Percentiles rank a stretch among this genome's conserved stretches.
Evolutionary conservation across 441 rosid species (phyloP).

Genomic region (Melastoma candidum): DNA sequence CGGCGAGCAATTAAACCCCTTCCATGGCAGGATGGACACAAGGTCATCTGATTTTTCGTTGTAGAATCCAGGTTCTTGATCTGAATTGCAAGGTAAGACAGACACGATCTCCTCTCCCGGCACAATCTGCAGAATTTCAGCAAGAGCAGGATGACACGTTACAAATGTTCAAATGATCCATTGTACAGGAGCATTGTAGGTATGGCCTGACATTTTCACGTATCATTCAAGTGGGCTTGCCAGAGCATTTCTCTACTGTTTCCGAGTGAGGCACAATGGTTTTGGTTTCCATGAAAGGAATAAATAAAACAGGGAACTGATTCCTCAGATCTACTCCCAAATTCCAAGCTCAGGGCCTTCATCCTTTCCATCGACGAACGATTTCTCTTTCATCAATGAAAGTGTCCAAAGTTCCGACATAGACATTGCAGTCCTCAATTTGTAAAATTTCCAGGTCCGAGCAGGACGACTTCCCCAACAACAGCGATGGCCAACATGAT

Average conservation of each 20-base stretch:
- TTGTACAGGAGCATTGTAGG: background rate
- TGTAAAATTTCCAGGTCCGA: conserved; percentile 82
- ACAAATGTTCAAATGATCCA: background rate
- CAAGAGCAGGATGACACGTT: background rate
- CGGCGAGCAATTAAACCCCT: conserved; percentile 88
- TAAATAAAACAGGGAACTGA: conserved; percentile 73
- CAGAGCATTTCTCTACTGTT: conserved; percentile 64
- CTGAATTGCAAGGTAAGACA: conserved; percentile 67
- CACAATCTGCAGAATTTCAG: conserved; percentile 44
- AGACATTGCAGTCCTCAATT: conserved; percentile 95
- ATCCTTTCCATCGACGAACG: conserved; percentile 42
- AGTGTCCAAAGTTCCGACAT: conserved; percentile 87
- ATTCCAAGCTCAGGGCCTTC: conserved; percentile 46
- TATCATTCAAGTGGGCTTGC: conserved; percentile 23
- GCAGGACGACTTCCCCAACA: conserved; percentile 99
- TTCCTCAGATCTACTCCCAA: conserved; percentile 73
- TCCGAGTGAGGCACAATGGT: conserved; percentile 60
- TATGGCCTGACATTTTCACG: background rate
- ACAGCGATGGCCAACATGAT: conserved; percentile 87
- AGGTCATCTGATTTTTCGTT: conserved; percentile 61
- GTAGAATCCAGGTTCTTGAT: conserved; percentile 70
- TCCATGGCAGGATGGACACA: conserved; percentile 62
- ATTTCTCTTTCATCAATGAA: conserved; percentile 84
- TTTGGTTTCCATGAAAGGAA: conserved; percentile 51
- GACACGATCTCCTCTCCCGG: conserved; percentile 55